Base-by-base conservation (phyloP, 2,329 filamentous ascomycete genomes). In the Salinomyces thailandicus region DNA sequence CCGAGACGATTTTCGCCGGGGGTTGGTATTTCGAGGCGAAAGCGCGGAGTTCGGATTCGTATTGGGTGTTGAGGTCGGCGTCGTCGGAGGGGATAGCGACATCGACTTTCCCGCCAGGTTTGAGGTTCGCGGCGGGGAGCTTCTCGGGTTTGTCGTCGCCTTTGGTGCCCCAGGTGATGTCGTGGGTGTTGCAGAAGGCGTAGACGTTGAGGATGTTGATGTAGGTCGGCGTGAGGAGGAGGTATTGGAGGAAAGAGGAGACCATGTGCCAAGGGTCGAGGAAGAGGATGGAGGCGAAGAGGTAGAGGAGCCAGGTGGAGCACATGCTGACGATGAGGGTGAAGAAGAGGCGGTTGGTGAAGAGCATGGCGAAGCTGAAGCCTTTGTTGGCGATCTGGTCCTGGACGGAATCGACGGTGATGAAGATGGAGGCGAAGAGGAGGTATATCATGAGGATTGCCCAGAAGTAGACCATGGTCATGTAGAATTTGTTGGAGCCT, bases 201-300 rank as follows among this genome's bases (percentile, higher is more conserved):
- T 96, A 98, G 39, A 98, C 91, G 68, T 96, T 98, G 53, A 98
- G 78, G 41, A 96, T 87, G 63, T 96, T 98, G 67, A 93, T 93
- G 65, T 94, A 98, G 0, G 87, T 94, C 0, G 91, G 91, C 0
- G 87, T 94, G 39, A 98, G 73, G 28, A 96, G 75, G 51, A 96
- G 78, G 61, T 98, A 98, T 73, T 96, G 91, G 33, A 86, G 61
- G 62, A 96, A 85, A 35, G 66, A 77, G n/a, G 91, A 96, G 60
- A 94, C 73, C 86, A 98, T 96, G 66, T 98, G 91, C 89, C 91
- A 98, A 3, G 91, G 91, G 59, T 98, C 91, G 61, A 96, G 78
- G 78, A 96, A 96, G 49, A 98, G 69, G 47, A 98, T 71, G 6
- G 86, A 94, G 0, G 85, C 82, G 34, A 98, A 64, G 41, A 96